Percentiles rank a stretch among this genome's conserved stretches.
phyloP scores from a whole-genome alignment of 1,284 basidiomycete genomes.

The Malassezia yamatoensis region DNA sequence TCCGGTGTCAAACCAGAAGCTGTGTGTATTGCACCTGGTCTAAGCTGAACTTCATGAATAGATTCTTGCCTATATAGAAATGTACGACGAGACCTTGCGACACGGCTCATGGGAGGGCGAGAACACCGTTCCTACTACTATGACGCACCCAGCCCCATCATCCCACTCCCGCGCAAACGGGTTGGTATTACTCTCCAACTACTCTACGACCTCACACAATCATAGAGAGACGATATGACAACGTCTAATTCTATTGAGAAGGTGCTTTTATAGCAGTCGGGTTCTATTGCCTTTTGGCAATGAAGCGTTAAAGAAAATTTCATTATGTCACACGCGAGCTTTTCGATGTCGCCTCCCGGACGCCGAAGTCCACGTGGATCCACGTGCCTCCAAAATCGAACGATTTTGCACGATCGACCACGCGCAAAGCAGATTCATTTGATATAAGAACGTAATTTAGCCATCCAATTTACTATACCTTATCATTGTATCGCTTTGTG shows the following conservation, averaged over 20 bases:
- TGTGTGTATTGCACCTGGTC: constrained; percentile 7
- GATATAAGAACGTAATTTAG: background rate
- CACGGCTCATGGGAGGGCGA: constrained; percentile 14
- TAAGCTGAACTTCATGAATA: background rate
- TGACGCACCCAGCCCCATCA: constrained; percentile 21
- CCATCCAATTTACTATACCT: background rate
- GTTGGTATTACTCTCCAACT: constrained; percentile 17
- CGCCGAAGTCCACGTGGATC: constrained; percentile 7
- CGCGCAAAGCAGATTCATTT: background rate
- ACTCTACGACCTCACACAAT: constrained; percentile 23
- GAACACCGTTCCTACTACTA: constrained; percentile 13
- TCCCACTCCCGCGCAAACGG: constrained; percentile 16
- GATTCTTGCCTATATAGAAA: background rate
- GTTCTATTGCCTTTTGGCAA: constrained; percentile 19
- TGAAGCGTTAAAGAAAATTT: constrained; percentile 15
- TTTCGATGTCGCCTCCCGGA: too few relatives aligned
- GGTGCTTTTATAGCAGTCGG: constrained; percentile 21
- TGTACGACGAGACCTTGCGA: constrained; percentile 23
- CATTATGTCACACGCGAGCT: too few relatives aligned
- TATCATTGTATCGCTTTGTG: background rate
- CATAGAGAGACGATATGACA: constrained; percentile 7
- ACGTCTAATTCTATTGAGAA: constrained; percentile 16
- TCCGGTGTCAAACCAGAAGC: background rate
- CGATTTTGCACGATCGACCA: constrained; percentile 14
- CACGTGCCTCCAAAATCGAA: constrained; percentile 5